Conservation (phyloP, 2,329 filamentous ascomycete genomes). For the Ceratocystis variospora region DNA sequence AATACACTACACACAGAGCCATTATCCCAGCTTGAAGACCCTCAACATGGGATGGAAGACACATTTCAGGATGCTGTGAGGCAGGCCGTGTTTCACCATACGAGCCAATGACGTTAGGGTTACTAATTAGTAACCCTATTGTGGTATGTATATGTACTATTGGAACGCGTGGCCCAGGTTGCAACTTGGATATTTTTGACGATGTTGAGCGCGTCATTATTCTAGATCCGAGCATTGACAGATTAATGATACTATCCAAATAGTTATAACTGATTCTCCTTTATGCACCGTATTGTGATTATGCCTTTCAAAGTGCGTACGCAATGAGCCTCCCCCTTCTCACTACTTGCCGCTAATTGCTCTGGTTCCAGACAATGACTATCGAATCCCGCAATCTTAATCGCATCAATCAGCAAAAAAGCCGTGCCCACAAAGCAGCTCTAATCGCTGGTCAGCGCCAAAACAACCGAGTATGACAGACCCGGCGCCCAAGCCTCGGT, state of each 20-base stretch:
- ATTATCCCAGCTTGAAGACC: not conserved
- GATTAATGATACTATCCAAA: not conserved
- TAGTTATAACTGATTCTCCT: too few species aligned
- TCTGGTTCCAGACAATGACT: not conserved
- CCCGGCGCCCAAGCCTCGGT: constrained; percentile 11
- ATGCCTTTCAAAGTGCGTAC: not conserved
- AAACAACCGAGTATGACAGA: constrained; percentile 1
- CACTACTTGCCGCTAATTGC: not conserved
- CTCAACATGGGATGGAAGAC: not conserved
- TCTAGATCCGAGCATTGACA: not conserved
- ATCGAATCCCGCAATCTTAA: constrained; percentile 9
- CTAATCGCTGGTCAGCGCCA: constrained; percentile 9
- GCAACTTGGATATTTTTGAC: too few species aligned
- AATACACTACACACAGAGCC: not conserved
- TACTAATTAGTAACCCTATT: not conserved
- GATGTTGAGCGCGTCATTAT: too few species aligned
- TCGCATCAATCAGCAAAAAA: constrained; percentile 11
- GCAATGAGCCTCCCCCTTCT: not conserved
- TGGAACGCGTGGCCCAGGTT: too few species aligned
- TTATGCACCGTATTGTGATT: too few species aligned
- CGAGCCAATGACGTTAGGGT: not conserved
- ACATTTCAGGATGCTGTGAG: not conserved
- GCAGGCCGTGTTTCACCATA: not conserved
- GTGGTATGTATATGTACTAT: too few species aligned
- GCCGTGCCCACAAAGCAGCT: constrained; percentile 14